Evolutionary conservation across 2,329 filamentous ascomycete genomes (phyloP).

Genomic region (Colletotrichum ledebouriae): DNA sequence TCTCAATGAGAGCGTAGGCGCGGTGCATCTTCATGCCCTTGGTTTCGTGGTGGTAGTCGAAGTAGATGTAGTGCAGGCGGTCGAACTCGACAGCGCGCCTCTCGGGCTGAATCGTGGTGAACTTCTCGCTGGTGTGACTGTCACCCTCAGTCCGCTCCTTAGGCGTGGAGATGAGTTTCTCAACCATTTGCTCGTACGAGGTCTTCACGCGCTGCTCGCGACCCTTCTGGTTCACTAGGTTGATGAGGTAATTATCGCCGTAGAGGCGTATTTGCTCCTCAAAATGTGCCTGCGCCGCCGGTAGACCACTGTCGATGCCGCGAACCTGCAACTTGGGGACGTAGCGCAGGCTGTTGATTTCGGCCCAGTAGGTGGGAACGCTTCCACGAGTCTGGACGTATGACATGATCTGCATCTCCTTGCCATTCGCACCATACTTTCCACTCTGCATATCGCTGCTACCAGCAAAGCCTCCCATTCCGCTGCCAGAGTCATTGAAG

Average conservation of each 20-base stretch:
- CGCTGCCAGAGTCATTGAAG: conserved; percentile 82
- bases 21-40: conserved; percentile 96
- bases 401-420: conserved; percentile 89
- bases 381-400: conserved; percentile 98
- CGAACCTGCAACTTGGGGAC: conserved; percentile 91
- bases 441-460: conserved; percentile 82
- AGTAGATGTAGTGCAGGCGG: conserved; percentile 94
- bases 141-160: conserved; percentile 76
- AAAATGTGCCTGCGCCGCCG: conserved; percentile 88
- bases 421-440: conserved; percentile 70
- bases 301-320: conserved; percentile 82
- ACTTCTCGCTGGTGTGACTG: conserved; percentile 79
- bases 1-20: conserved; percentile 87
- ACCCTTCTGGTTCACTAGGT: conserved; percentile 96
- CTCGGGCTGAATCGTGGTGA: conserved; percentile 79
- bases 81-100: conserved; percentile 76
- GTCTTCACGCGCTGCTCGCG: conserved; percentile 90
- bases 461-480: conserved; percentile 84
- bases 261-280: conserved; percentile 93
- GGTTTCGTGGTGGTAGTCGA: conserved; percentile 98
- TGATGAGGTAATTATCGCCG: conserved; percentile 97
- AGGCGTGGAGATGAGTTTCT: conserved; percentile 78
- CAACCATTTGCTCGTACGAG: conserved; percentile 92
- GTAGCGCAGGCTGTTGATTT: conserved; percentile 94
- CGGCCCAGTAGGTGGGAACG: conserved; percentile 95